Base-by-base conservation (phyloP, 2,329 filamentous ascomycete species). In the Periconia sp. region DNA sequence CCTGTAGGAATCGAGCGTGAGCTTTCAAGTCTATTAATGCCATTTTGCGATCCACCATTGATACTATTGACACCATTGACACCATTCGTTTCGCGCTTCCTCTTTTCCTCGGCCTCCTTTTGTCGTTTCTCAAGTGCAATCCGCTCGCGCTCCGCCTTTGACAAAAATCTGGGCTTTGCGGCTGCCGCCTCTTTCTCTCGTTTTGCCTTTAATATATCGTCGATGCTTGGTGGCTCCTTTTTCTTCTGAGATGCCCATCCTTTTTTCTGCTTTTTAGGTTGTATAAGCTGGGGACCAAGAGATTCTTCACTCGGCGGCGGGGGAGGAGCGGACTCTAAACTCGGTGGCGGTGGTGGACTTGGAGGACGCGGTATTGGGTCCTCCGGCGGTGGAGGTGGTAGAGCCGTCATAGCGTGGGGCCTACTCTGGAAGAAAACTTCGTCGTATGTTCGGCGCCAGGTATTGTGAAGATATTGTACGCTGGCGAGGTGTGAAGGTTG, bases 81-180 rank as follows among this genome's bases (percentile, higher is more conserved):
- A 7, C 12, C n/a, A 35, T 49, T 67, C 56, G 77, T 71, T 44
- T 79, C 76, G 52, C 76, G 79, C 39, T 72, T 78, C 61, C 81
- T 80, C 26, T 47, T 52, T 33, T 85, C 83, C 48, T 87, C 83
- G 2, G 83, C 80, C 61, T 92, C 87, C 53, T 89, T 88, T 25
- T 80, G 78, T 35, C 86, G 79, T 69, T 90, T 90, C 63, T 95
- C 88, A 12, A 89, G 77, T 21, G 89, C 90, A 18, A 95, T 71
- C 47, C 84, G 82, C 66, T 95, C 90, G 41, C 92, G 82, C 68
- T 95, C 82, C 22, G 87, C 86, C 74, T 88, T 94, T 4, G 88
- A 87, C 16, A 96, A 75, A 66, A 95, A 95, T 68, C 89, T 92
- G 4, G 91, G 91, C 78, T 94, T 96, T 41, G 89, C 82, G 8